Base-by-base conservation (phyloP, 768 basidiomycete genomes). In the Pleurotus giganteus region DNA sequence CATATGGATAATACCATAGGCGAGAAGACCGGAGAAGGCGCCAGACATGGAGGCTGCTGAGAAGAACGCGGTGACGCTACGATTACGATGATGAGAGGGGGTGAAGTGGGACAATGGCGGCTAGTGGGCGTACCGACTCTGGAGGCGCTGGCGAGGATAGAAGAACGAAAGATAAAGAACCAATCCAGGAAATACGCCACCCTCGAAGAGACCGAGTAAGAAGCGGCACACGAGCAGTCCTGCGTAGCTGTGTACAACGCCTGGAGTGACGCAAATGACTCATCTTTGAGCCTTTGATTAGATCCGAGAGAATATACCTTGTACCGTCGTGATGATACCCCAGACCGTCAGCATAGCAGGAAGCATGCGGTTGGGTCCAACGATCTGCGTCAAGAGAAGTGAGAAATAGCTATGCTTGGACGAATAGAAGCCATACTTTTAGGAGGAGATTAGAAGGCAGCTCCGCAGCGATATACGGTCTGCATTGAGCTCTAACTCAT, bases 1-100 rank as follows among this genome's bases (percentile, higher is more conserved):
- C 78, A 89, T 83, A 31, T 82, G 71, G 53, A 82, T 75, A 61
- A 91, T 86, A 0, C 79, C 84, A 42, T 78, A 75, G 0, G 88
- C 86, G 23, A 91, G 76, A 4, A 89, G 72, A 29, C 88, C 87
- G 1, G 83, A 85, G 61, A 88, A 86, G 0, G 84, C 83, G 2
- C 84, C 84, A 0, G 86, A 81, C 19, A 85, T 69, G 0, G 82
- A 82, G 2, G 82, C 74, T 0, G 77, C 69, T 4, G 77, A 76
- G 66, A 80, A 80, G 68, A 81, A 79, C 21, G 71, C 68, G 12
- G 76, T 71, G 49, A 81, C 66, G 58, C 74, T 77, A n/a, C n/a
- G n/a, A 41, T 15, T 58, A 13, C 70, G 60, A 52, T 73, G 68
- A 56, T 72, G 73, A 43, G 74, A 69, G 58, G 72, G 71, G 1